Evolutionary conservation across 257 asterid species (phyloP), one percentile per base, ranked within the genome.

Genomic region (Solanum chiquidenum): DNA sequence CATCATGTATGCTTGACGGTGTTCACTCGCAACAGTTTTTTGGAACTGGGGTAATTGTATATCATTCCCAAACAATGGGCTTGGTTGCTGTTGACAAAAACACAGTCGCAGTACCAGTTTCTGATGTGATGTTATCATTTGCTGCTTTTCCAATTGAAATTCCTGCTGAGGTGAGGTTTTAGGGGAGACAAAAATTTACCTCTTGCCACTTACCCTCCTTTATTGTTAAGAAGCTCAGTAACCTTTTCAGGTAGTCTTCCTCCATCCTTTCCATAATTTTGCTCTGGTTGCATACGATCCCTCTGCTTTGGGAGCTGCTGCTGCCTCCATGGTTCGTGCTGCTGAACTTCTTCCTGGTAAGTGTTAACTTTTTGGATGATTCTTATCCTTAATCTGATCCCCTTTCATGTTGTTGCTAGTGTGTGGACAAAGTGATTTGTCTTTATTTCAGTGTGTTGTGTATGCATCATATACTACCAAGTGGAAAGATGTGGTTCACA

Each of bases 121-220:
- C 99, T 86, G 99, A 97, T 89, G 95, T 97, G 89, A 97, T 97
- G 99, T 93, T 97, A 88, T 95, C 99, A 55, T 97, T 97, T 86
- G 99, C 99, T 90, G 99, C 99, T 80, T 97, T 95, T 91, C 99
- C 99, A 40, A 95, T 96, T 90, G 99, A 97, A 94, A 97, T 97
- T 88, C 96, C 98, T 46, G 99, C 98, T 83, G 98, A 97, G 98
- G 99, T 97, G 91, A 79, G 72, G 86, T 89, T 88, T 69, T 86
- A 5, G 18, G 69, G 85, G 68, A n/a, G 42, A 72, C 79, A 35
- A 21, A 35, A 34, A 35, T 80, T 46, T 80, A 80, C 42, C 40
- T 46, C 69, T 40, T 46, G 68, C 5, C 27, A 80, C 85, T 80
- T 80, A n/a, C 31, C 66, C 84, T 44, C 85, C 20, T 6, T 55